These are phyloP conservation scores for Letharia lupina DNA, from an alignment of 495 filamentous ascomycete genomes.

Conservation along the genomic window DNA sequence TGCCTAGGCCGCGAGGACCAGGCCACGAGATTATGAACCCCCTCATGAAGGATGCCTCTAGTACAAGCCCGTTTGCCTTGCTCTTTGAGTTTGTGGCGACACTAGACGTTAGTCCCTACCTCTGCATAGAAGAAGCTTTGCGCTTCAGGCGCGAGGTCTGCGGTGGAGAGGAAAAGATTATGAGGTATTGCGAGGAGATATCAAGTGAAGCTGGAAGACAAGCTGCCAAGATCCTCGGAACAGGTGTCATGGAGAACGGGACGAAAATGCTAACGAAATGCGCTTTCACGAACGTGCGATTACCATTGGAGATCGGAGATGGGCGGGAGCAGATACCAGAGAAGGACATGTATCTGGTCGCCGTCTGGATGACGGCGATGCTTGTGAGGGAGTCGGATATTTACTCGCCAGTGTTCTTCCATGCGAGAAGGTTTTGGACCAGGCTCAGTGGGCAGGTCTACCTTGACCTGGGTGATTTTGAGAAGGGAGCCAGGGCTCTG, in stretches of 20 bases:
- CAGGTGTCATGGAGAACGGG: constrained; percentile 56
- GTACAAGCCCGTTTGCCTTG: constrained; percentile 51
- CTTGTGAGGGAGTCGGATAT: constrained; percentile 53
- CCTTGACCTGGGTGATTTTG: constrained; percentile 65
- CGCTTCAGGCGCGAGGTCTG: constrained; percentile 56
- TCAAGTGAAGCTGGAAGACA: constrained; percentile 50
- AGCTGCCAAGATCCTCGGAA: constrained; percentile 56
- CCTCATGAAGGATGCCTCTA: constrained; percentile 30
- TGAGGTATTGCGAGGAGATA: constrained; percentile 47
- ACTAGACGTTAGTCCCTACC: constrained; percentile 58
- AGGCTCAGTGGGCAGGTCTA: constrained; percentile 75
- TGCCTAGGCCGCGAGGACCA: constrained; percentile 31
- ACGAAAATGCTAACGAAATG: constrained; percentile 39
- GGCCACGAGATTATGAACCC: constrained; percentile 39
- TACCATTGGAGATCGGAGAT: constrained; percentile 50
- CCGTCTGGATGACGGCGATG: constrained; percentile 48
- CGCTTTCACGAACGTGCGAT: constrained; percentile 59
- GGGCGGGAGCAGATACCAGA: constrained; percentile 19
- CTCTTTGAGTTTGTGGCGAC: constrained; percentile 77
- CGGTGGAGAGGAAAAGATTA: constrained; percentile 66
- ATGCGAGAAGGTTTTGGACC: constrained; percentile 55
- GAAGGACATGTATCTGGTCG: constrained; percentile 33
- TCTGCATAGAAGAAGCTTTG: constrained; percentile 62
- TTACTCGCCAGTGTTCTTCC: constrained; percentile 55
- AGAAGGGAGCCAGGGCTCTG: constrained; percentile 6